Conservation (phyloP, 768 basidiomycete genomes). For the Tephrocybe rancida region DNA sequence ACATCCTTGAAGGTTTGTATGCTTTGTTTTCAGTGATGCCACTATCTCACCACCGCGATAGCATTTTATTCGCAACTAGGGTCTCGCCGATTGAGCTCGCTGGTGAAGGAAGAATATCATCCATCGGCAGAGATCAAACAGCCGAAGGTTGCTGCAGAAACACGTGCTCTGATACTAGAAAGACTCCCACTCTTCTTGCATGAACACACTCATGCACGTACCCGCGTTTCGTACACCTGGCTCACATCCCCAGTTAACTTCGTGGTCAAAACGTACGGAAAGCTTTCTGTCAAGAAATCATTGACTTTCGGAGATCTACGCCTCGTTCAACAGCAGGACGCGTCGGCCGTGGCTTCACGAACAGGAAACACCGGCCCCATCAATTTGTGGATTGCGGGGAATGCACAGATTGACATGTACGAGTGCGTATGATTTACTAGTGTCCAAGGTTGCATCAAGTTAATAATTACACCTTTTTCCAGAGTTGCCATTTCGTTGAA, state of each 20-base stretch:
- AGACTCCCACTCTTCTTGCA: constrained; percentile 90
- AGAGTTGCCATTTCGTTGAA: constrained; percentile 89
- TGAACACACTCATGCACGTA: constrained; percentile 75
- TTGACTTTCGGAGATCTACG: constrained; percentile 54
- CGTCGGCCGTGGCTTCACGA: constrained; percentile 71
- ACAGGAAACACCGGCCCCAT: constrained; percentile 54
- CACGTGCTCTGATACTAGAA: constrained; percentile 71
- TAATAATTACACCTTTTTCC: neutral
- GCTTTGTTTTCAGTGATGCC: neutral
- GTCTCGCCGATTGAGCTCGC: constrained; percentile 66
- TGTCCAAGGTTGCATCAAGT: neutral
- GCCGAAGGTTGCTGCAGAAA: constrained; percentile 50
- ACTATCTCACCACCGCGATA: constrained; percentile 24
- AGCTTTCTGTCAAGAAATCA: constrained; percentile 62
- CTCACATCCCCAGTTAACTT: constrained; percentile 66
- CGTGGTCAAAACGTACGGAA: constrained; percentile 67
- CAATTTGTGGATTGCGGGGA: constrained; percentile 76
- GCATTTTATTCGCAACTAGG: constrained; percentile 82
- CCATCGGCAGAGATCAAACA: constrained; percentile 52
- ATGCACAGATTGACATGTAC: constrained; percentile 83
- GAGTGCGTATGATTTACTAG: constrained; percentile 65
- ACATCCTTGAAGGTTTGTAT: constrained; percentile 75
- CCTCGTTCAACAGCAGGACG: constrained; percentile 59
- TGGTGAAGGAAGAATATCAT: constrained; percentile 80
- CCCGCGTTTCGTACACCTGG: constrained; percentile 67